Conservation (phyloP, 441 rosid species). For the Jatropha podagrica region DNA sequence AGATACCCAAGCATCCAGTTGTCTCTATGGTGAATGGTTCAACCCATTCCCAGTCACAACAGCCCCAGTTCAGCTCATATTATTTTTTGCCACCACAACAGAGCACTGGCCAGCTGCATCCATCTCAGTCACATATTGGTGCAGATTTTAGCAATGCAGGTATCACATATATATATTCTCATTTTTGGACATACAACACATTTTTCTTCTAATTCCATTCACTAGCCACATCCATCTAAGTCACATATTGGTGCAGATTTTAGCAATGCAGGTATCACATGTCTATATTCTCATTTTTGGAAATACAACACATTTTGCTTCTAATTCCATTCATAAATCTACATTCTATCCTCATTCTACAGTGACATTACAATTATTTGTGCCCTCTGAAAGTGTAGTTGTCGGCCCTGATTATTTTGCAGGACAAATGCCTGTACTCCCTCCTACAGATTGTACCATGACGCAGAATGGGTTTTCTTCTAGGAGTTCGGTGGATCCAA, state of each 20-base stretch:
- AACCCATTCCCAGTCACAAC: conserved; percentile 16
- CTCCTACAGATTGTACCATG: conserved; percentile 20
- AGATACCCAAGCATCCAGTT: conserved; percentile 1
- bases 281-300: background rate
- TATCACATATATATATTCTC: conserved; percentile 3
- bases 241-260: conserved; percentile 21
- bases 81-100: conserved; percentile 28
- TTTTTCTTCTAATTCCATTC: background rate
- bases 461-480: conserved; percentile 20
- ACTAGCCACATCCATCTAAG: conserved; percentile 23
- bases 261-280: conserved; percentile 21
- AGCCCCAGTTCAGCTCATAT: conserved; percentile 18
- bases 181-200: background rate
- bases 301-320: background rate
- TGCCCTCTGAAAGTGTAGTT: background rate
- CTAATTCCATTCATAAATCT: background rate
- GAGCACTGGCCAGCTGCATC: conserved; percentile 23
- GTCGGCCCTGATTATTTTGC: conserved; percentile 3
- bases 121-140: conserved; percentile 25
- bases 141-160: conserved; percentile 25
- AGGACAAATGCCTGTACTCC: conserved; percentile 16
- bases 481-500: conserved; percentile 24
- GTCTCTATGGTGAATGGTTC: conserved; percentile 6
- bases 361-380: background rate
- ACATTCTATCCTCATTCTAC: background rate